Conservation (phyloP, 169 alveolate genomes). For the Theileria equi region DNA sequence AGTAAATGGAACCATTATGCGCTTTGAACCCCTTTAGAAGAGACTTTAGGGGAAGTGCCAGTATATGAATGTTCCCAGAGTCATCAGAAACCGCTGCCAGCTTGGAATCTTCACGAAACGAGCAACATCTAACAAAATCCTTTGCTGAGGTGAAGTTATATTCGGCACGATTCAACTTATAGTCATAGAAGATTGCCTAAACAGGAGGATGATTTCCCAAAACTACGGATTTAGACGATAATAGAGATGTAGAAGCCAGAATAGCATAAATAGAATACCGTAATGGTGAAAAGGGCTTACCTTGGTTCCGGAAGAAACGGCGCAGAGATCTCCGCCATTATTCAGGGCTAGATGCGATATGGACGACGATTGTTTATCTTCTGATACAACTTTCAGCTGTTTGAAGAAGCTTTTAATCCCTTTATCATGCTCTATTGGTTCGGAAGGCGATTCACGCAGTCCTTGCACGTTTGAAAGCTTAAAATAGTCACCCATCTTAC, state of each 20-base stretch:
- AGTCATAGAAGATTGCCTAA: slow-evolving; percentile 48
- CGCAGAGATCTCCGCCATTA: slow-evolving; percentile 11
- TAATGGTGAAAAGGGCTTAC: slow-evolving; percentile 10
- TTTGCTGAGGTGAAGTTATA: slow-evolving; percentile 29
- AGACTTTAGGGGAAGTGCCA: slow-evolving; percentile 49
- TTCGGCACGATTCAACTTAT: background rate
- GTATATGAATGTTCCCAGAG: slow-evolving; percentile 49
- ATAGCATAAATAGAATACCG: background rate
- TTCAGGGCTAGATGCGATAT: slow-evolving; percentile 30
- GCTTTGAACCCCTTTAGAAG: slow-evolving; percentile 35
- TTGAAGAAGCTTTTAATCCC: slow-evolving; percentile 35
- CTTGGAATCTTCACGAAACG: slow-evolving; percentile 49
- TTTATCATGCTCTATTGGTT: slow-evolving; percentile 13
- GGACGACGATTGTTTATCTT: slow-evolving; percentile 44
- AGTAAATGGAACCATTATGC: slow-evolving; percentile 42
- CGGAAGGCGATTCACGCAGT: slow-evolving; percentile 25
- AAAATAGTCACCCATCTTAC: slow-evolving; percentile 54
- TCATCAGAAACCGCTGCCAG: slow-evolving; percentile 58
- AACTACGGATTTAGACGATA: background rate
- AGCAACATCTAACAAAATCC: slow-evolving; percentile 44
- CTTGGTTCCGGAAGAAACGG: slow-evolving; percentile 50
- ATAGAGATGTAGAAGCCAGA: background rate
- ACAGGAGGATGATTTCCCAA: background rate
- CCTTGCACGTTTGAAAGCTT: slow-evolving; percentile 45
- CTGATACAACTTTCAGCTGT: slow-evolving; percentile 36